Evolutionary conservation across 257 asterid species (phyloP).

Genomic region (Solanum virginianum): DNA sequence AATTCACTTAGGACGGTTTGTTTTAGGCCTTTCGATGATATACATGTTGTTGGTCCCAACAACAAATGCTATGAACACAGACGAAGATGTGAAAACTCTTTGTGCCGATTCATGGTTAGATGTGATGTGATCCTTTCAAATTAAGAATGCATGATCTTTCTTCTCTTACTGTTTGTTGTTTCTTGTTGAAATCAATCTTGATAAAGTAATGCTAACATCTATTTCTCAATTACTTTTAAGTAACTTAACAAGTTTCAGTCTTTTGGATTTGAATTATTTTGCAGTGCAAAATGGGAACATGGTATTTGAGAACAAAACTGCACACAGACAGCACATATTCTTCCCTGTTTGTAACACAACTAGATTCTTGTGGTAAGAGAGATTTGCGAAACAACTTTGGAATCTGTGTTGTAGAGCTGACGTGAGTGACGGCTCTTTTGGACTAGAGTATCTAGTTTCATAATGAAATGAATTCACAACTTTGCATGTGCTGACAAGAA

Average conservation of each 20-base stretch:
- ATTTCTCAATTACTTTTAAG: not conserved
- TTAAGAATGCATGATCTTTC: no score
- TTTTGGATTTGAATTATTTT: not conserved
- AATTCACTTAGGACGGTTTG: not conserved
- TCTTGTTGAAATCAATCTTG: not conserved
- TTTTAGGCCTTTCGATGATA: slow-evolving; percentile 13
- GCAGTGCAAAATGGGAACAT: not conserved
- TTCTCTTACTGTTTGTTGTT: not conserved
- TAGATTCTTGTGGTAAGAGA: not conserved
- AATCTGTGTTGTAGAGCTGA: not conserved
- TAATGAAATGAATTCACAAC: not conserved
- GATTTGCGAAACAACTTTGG: no score
- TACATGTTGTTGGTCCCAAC: not conserved
- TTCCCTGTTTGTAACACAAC: not conserved
- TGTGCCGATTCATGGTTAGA: not conserved
- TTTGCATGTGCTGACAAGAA: not conserved
- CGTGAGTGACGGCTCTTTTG: not conserved
- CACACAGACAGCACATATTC: not conserved
- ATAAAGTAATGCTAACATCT: not conserved
- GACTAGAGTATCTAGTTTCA: not conserved
- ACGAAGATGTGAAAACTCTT: no score
- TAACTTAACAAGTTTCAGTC: not conserved
- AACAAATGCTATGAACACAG: no score
- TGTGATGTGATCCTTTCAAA: not conserved
- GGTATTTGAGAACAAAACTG: not conserved